Base-by-base conservation (phyloP, 495 filamentous ascomycete genomes). In the Aspergillus avenaceus region DNA sequence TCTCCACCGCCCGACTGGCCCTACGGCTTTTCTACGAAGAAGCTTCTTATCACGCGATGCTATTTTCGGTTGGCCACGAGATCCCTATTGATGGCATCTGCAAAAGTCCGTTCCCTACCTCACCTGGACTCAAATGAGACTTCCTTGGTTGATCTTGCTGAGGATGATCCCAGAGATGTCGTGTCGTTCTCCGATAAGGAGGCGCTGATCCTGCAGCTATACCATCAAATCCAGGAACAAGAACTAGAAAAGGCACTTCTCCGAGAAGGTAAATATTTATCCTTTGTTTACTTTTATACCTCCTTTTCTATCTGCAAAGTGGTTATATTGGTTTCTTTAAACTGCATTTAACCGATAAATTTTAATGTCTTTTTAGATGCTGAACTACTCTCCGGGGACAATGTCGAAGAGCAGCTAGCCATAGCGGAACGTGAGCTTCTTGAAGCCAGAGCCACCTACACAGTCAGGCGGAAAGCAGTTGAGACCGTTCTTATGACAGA, bases 201-300 rank as follows among this genome's bases (percentile, higher is more conserved):
- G 65, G 66, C 72, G 46, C 69, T 71, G 40, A 73, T 86, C 28
- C 67, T 92, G 27, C 79, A 80, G 38, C 76, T 90, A 31, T 86
- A 86, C 61, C 79, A 88, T 58, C 77, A 78, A 52, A 66, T 88
- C 34, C 82, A 87, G 53, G 79, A 88, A 61, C 74, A 89, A 44
- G 78, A 81, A 54, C 71, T 90, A 25, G 83, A 91, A 65, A 80
- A 83, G 24, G 82, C 81, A 22, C 67, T 91, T 13, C 63, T 90
- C 5, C 75, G 81, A 51, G 69, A 67, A 81, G 83, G 59, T 80
- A 53, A 37, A 58, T n/a, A 16, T n/a, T 23, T 23, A n/a, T 18
- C 19, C 9, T 14, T 25, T 51, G n/a, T n/a, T n/a, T n/a, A n/a
- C n/a, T n/a, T n/a, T n/a, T n/a, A n/a, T n/a, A n/a, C 13, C 34